Evolutionary conservation across 1,139 yeast genomes (phyloP).

Genomic region (Protomyces pachydermus): DNA sequence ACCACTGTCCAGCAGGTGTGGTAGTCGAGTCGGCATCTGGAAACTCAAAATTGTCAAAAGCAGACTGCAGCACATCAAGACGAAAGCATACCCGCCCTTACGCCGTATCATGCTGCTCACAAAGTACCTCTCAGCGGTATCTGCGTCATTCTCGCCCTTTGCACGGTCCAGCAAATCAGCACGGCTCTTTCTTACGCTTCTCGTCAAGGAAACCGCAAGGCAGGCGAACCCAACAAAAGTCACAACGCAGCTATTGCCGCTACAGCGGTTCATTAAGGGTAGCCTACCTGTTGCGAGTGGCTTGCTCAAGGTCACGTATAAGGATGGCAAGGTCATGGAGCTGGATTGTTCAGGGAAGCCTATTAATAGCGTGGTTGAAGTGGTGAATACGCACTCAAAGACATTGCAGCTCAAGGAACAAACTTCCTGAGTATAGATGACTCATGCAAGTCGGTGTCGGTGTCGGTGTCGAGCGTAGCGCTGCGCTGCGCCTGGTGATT

Average conservation of each 20-base stretch:
- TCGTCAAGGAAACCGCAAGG: conserved; percentile 19
- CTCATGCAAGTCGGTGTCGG: too few relatives aligned
- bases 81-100: neutral
- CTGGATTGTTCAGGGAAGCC: conserved; percentile 38
- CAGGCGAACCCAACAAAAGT: conserved; percentile 17
- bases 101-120: conserved; percentile 12
- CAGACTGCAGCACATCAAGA: too few relatives aligned
- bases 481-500: too few relatives aligned
- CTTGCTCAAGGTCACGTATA: conserved; percentile 69
- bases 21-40: too few relatives aligned
- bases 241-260: conserved; percentile 1
- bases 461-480: too few relatives aligned
- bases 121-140: conserved; percentile 17
- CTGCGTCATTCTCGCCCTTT: conserved; percentile 12
- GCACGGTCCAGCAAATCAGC: conserved; percentile 13
- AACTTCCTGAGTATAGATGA: conserved; percentile 1
- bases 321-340: conserved; percentile 63
- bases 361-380: conserved; percentile 5
- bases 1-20: too few relatives aligned
- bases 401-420: conserved; percentile 18
- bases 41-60: too few relatives aligned
- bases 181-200: conserved; percentile 12
- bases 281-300: conserved; percentile 37
- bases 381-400: conserved; percentile 17
- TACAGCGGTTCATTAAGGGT: neutral